Evolutionary conservation across 768 basidiomycete species (phyloP), one percentile per base, ranked within the genome.

Genomic region (Brasilioporus rufonigricans): DNA sequence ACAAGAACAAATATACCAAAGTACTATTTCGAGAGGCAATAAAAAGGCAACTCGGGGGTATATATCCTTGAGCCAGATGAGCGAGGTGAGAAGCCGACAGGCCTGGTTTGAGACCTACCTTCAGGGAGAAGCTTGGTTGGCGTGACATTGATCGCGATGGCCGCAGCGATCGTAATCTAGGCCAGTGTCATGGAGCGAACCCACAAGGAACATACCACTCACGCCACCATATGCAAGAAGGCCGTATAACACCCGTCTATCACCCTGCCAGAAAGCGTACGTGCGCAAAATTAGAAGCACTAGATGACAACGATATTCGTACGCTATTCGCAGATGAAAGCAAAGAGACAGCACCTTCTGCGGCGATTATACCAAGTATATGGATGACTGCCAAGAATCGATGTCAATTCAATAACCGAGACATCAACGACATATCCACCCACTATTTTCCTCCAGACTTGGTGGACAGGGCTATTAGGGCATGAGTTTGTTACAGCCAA

Each of bases 211-310:
- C n/a, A 12, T 24, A 21, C 23, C 7, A 50, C 59, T 50, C 29
- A 66, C 63, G 1, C 4, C 7, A 29, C 23, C 44, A 7, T 56
- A 66, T n/a, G 21, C 5, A 10, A 45, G 12, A 21, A 66, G 61
- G 24, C 55, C 61, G 23, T 46, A 59, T 24, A 54, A 41, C 4
- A 64, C 12, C 9, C 41, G 26, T 27, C 45, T 64, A 27, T 59
- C 27, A 9, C 58, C 36, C 26, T 56, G 39, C 63, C 63, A 64
- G 14, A 59, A 66, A 1, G 64, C 64, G 27, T 55, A 63, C 10
- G 63, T 66, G 51, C 57, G 60, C 19, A 64, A 19, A 43, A 56
- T 6, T 3, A 64, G 49, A 31, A 64, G 57, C 29, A 43, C 64
- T 66, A 39, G 19, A 18, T 19, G 8, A 29, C 21, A 23, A 38